Conservation (phyloP, 2,329 filamentous ascomycete genomes). For the Exophiala viscosa region DNA sequence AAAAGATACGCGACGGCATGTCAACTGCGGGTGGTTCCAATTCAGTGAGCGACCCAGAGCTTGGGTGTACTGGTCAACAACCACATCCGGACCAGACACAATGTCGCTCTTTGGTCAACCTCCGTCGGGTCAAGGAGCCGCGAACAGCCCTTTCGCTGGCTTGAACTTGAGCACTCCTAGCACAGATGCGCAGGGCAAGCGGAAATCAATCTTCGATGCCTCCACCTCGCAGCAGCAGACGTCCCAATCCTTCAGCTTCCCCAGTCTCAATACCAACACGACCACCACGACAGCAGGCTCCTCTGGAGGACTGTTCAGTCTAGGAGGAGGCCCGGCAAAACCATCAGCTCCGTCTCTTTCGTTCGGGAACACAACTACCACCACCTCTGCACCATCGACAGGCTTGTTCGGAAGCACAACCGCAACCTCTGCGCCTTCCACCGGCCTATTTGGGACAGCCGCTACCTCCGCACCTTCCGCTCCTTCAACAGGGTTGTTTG, state of each 20-base stretch:
- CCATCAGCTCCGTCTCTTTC: constrained; percentile 14
- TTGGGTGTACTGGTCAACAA: constrained; percentile 1
- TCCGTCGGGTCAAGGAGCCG: constrained; percentile 10
- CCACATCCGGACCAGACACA: background rate
- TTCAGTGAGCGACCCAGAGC: background rate
- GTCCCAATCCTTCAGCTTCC: constrained; percentile 9
- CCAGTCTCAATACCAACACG: constrained; percentile 8
- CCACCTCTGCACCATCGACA: constrained; percentile 6
- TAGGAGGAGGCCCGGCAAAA: constrained; percentile 16
- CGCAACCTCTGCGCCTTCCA: constrained; percentile 8
- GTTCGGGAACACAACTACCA: constrained; percentile 15
- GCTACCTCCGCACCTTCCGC: constrained; percentile 10
- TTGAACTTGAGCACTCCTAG: constrained; percentile 23
- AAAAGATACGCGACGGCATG: background rate
- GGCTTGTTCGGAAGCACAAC: constrained; percentile 11
- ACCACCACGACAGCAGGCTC: constrained; percentile 7
- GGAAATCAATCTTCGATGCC: constrained; percentile 28
- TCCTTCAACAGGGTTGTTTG: constrained; percentile 19
- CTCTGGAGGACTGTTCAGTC: constrained; percentile 14
- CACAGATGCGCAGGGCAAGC: constrained; percentile 24
- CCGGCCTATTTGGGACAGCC: background rate
- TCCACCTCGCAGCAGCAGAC: constrained; percentile 21
- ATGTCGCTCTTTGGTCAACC: constrained; percentile 28
- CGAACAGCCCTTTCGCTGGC: constrained; percentile 17
- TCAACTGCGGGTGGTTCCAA: background rate